Base-by-base conservation (phyloP, 75 land plant species). In the Selaginella moellendorffii region DNA sequence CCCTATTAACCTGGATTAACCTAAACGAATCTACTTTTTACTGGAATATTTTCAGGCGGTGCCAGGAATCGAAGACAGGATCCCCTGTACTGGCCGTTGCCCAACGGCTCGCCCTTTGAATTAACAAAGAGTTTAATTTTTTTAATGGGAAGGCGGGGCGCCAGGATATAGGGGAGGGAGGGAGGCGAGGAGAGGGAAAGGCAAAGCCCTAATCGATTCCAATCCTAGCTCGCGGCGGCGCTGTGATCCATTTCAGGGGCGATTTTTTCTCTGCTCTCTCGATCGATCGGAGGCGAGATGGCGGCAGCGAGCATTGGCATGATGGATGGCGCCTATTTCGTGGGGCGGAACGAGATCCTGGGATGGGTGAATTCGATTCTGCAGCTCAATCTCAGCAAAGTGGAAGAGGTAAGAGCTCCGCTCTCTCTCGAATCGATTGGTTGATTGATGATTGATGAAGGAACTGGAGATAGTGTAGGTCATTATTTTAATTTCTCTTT, bases 301-400 rank as follows among this genome's bases (percentile, higher is more conserved):
- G n/a, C 62, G 28, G 42, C 31, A n/a, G 22, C 69, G 22, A 69
- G 0, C 25, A 63, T 63, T 21, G 71, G 71, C 20, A 69, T 62
- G 74, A 80, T 86, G 90, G 90, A 86, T 63, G 68, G 74, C 22
- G 90, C 84, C 0, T 86, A 86, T 58, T 86, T 86, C 53, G 90
- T 86, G 1, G 90, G 90, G 19, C 65, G 90, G 54, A 74, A 70
- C 52, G 90, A 86, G 68, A 72, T 86, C 18, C 70, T 86, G 8
- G 23, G 76, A 1, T 86, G 90, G 90, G 78, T 86, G 66, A 86
- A 86, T 36, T 65, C 77, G 28, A 74, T 72, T 19, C 78, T 86
- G 19, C 87, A 81, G 9, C 90, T 86, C 62, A 72, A 76, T 70
- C 82, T 86, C 63, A 62, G 75, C 54, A 69, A 69, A 21, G 66